Conservation (phyloP, 1,284 basidiomycete genomes). For the Psilocybe mexicana region DNA sequence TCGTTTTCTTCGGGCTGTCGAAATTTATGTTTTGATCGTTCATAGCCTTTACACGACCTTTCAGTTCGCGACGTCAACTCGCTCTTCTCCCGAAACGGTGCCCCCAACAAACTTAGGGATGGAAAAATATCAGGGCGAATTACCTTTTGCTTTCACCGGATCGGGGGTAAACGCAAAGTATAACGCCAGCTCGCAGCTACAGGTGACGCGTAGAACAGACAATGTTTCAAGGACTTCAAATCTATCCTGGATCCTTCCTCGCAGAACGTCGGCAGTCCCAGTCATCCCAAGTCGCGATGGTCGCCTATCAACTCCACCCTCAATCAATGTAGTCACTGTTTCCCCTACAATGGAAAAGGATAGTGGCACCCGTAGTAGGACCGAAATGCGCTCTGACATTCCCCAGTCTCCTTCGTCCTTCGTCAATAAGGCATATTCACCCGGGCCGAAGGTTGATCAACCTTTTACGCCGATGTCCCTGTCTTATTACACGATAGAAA, state of each 20-base stretch:
- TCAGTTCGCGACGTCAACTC: slow-evolving; percentile 17
- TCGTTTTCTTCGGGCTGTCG: slow-evolving; percentile 67
- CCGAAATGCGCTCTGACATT: background rate
- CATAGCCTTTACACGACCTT: slow-evolving; percentile 56
- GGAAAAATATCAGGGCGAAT: slow-evolving; percentile 1
- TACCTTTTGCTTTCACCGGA: slow-evolving; percentile 5
- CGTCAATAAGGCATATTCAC: background rate
- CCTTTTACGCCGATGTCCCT: slow-evolving; percentile 33
- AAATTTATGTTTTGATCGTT: slow-evolving; percentile 64
- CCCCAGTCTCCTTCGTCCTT: background rate
- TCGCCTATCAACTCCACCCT: background rate
- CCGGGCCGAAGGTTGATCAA: slow-evolving; percentile 4
- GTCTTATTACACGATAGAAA: slow-evolving; percentile 40
- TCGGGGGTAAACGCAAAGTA: background rate
- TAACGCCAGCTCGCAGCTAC: background rate
- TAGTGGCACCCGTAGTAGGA: background rate
- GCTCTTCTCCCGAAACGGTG: background rate
- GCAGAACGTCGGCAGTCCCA: background rate
- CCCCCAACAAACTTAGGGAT: background rate
- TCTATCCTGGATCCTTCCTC: slow-evolving; percentile 5
- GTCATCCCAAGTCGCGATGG: background rate
- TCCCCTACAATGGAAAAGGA: background rate
- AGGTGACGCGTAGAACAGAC: background rate
- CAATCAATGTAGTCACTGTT: background rate
- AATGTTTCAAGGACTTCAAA: slow-evolving; percentile 1